A percentile compares a stretch with the other conserved stretches of the same genome.
These are phyloP conservation scores for Xanthoconium separans DNA, from an alignment of 1,284 basidiomycete species.

Conservation along the genomic window DNA sequence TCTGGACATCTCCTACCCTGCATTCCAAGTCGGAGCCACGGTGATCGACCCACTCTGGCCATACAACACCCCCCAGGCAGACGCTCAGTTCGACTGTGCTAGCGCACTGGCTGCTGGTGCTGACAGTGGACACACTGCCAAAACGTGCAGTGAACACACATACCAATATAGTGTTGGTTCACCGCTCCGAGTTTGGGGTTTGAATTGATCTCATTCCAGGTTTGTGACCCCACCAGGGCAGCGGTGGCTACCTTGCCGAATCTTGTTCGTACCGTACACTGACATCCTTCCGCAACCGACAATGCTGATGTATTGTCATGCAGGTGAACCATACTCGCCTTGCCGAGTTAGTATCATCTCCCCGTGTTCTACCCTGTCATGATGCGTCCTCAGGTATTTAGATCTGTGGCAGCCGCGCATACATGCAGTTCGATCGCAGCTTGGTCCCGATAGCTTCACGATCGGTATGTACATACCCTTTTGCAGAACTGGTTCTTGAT, in stretches of 20 bases:
- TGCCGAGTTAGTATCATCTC: conserved; percentile 36
- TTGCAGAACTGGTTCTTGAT: neutral
- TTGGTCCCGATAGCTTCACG: conserved; percentile 45
- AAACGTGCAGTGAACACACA: conserved; percentile 3
- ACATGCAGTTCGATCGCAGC: conserved; percentile 40
- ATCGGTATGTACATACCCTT: conserved; percentile 35
- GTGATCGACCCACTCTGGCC: conserved; percentile 53
- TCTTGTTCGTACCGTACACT: neutral
- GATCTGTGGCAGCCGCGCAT: conserved; percentile 55
- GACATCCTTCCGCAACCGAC: neutral
- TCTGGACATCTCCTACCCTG: conserved; percentile 36
- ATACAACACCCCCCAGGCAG: conserved; percentile 34
- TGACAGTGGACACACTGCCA: conserved; percentile 36
- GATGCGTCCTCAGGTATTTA: conserved; percentile 38
- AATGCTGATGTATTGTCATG: neutral
- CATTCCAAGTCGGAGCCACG: conserved; percentile 47
- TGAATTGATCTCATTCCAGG: neutral
- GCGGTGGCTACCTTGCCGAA: conserved; percentile 43
- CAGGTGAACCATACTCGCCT: conserved; percentile 52
- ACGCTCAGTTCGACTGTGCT: conserved; percentile 44
- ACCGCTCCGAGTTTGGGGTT: neutral
- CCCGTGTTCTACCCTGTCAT: neutral
- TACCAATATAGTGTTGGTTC: conserved; percentile 32
- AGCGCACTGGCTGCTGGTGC: conserved; percentile 47
- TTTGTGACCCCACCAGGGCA: conserved; percentile 45